Base-by-base conservation (phyloP, 176 grass and related monocot genomes). In the Bromus sterilis region DNA sequence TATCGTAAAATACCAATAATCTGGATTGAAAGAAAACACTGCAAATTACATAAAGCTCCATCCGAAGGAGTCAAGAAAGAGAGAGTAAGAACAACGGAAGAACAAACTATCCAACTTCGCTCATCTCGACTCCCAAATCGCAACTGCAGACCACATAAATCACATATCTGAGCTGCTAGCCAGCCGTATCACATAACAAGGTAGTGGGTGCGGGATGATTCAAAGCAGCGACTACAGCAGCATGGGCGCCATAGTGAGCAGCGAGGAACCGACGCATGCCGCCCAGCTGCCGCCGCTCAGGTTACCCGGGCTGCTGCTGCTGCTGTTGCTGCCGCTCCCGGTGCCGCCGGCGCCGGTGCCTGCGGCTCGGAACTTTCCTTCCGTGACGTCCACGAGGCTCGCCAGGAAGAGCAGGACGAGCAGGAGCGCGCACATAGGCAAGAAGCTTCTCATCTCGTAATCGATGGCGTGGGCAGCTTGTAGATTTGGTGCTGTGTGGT, bases 271-370 rank as follows among this genome's bases (percentile, higher is more conserved):
- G 11, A 75, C 39, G 71, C 82, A 89, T 51, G 82, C 51, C 31
- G 81, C 28, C 87, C 82, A 89, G 69, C 77, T 69, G 70, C 60
- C 77, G 33, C 87, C 62, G 87, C 87, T 69, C 23, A 80, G 37
- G 49, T 48, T 42, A 6, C 48, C 68, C 8, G 57, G 28, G 35
- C 46, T 64, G 69, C 68, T 76, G 69, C 13, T 24, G 66, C 55
- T 57, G 25, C 36, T 59, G 36, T 76, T 74, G 44, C 21, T 57
- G 15, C 59, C 67, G 29, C 66, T 77, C n/a, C n/a, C n/a, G n/a
- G n/a, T n/a, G 60, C 16, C 8, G 48, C 87, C 48, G 33, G 18
- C 33, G 21, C 67, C 77, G 70, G 48, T 18, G 65, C 32, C 32
- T 67, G 5, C 67, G 37, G 48, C 55, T 51, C 13, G 40, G 16